A percentile compares a stretch with the other conserved stretches of the same genome.
These are phyloP conservation scores for Colletotrichum lupini DNA, from an alignment of 2,329 filamentous ascomycete genomes.

Conservation along the genomic window DNA sequence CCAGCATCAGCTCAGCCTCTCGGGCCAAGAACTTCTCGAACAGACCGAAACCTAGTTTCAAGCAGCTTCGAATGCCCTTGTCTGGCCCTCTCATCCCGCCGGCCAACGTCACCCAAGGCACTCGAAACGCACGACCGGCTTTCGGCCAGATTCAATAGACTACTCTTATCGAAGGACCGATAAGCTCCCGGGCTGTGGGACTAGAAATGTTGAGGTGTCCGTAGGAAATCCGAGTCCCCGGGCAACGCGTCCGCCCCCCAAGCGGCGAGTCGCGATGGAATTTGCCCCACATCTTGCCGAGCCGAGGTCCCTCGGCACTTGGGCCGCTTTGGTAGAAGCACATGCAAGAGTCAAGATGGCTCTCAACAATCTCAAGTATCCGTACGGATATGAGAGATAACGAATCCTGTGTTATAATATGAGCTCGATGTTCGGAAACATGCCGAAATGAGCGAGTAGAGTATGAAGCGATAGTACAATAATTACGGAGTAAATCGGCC, in stretches of 20 bases:
- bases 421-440: no score
- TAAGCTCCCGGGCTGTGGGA: background rate
- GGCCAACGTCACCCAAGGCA: background rate
- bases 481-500: no score
- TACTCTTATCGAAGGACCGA: background rate
- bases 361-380: background rate
- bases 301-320: conserved; percentile 27
- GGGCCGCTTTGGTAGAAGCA: background rate
- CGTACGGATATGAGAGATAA: background rate
- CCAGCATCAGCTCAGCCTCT: background rate
- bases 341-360: background rate
- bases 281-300: conserved; percentile 10
- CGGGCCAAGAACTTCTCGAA: background rate
- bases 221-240: background rate
- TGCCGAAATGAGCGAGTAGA: background rate
- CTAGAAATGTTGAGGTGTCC: no score
- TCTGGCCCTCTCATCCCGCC: background rate
- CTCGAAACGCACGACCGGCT: background rate
- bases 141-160: background rate
- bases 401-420: background rate
- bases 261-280: background rate
- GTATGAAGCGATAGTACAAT: background rate
- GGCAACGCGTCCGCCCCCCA: background rate
- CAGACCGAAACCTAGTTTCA: background rate
- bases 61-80: background rate